Base-by-base conservation (phyloP, 106 monocot genomes). In the Iris macrosiphon region DNA sequence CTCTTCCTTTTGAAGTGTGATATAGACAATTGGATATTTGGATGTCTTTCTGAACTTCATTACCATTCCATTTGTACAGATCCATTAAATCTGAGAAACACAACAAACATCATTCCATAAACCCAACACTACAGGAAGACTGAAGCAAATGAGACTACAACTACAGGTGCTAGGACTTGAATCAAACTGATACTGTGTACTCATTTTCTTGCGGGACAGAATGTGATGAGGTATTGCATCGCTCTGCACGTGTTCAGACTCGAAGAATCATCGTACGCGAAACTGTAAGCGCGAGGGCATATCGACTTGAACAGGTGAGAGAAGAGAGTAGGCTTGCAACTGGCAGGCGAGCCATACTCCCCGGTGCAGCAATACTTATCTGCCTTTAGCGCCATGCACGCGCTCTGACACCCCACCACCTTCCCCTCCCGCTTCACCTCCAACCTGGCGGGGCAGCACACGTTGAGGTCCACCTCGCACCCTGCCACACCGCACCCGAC, bases 341-440 rank as follows among this genome's bases (percentile, higher is more conserved):
- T 58, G 3, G 13, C 30, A 10, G 67, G 57, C 35, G 67, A 58
- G 1, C 49, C 57, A 20, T 47, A 67, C 67, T 49, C 57, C 20
- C 67, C 67, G 0, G 18, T 67, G 16, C 67, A 67, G 28, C 67
- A 67, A 4, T 67, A 67, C 57, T 67, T 67, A 13, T 67, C 67
- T 12, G 57, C 49, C 57, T 67, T 46, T 16, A 67, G 39, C 37
- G 67, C 67, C 57, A 58, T 39, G 49, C 67, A 67, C 4, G 85
- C 85, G 40, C 80, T 86, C 54, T 70, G 69, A 43, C 85, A 86
- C 10, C 76, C 85, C 21, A 80, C 85, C 26, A 74, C 69, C 56
- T 57, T 59, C 43, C 73, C 76, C 22, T 57, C 44, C 38, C 9
- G 19, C 63, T 29, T 62, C 52, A 77, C 69, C 53, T 76, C 76